Evolutionary conservation across 2,329 filamentous ascomycete genomes (phyloP).

Genomic region (Beauveria pseudobassiana): DNA sequence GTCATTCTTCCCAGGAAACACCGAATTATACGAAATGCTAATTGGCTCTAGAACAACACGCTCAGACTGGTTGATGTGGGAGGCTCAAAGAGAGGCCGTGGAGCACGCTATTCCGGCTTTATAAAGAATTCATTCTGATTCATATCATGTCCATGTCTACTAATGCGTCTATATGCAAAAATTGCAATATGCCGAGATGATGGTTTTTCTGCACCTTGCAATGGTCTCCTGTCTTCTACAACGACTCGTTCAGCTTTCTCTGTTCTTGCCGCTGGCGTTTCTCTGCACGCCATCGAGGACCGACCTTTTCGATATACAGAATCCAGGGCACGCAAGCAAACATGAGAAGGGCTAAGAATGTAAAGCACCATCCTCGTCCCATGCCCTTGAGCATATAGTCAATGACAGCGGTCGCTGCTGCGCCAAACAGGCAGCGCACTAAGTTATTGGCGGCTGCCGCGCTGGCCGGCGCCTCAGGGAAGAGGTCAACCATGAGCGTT

Average conservation of each 20-base stretch:
- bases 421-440: conserved; percentile 53
- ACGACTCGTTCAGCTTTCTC: conserved; percentile 1
- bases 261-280: conserved; percentile 32
- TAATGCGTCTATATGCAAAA: neutral
- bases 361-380: conserved; percentile 57
- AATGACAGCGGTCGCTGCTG: conserved; percentile 51
- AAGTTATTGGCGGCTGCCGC: conserved; percentile 59
- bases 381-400: conserved; percentile 49
- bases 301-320: conserved; percentile 40
- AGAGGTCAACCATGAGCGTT: conserved; percentile 56
- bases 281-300: conserved; percentile 43
- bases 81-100: conserved; percentile 61
- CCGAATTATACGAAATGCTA: neutral
- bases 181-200: neutral
- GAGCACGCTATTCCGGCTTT: conserved; percentile 60
- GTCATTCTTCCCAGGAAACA: conserved; percentile 28
- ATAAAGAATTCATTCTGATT: conserved; percentile 22
- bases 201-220: neutral
- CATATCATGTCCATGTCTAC: neutral
- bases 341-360: conserved; percentile 47
- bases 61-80: conserved; percentile 98
- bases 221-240: neutral
- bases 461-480: conserved; percentile 52
- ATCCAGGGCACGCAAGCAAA: conserved; percentile 41
- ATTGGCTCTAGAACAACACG: conserved; percentile 66